Evolutionary conservation across 441 rosid species (phyloP).

Genomic region (Hura crepitans): DNA sequence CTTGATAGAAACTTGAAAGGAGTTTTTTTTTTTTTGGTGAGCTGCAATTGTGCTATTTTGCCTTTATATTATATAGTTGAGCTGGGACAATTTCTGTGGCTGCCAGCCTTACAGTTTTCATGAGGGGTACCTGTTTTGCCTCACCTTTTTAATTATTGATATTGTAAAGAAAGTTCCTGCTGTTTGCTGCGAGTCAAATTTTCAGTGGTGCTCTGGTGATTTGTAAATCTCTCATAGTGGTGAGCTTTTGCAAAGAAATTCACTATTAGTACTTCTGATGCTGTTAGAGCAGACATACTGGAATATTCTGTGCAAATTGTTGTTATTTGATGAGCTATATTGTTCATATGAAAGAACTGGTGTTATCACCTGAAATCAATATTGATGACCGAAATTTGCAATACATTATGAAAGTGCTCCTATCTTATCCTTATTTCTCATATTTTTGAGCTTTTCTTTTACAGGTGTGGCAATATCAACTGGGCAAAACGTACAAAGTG

Average conservation of each 20-base stretch:
- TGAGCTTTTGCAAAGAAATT: neutral
- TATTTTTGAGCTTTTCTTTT: constrained; percentile 1
- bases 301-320: neutral
- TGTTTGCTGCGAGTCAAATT: too few species aligned
- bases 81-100: neutral
- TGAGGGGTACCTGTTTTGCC: too few species aligned
- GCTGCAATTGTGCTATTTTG: neutral
- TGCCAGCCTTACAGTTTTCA: neutral
- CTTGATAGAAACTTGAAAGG: neutral
- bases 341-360: neutral
- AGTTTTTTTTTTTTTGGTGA: too few species aligned
- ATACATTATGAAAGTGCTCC: neutral
- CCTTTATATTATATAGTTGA: neutral
- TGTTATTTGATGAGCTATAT: neutral
- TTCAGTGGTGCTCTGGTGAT: too few species aligned
- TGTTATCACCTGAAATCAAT: neutral
- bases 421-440: neutral
- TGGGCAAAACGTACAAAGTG: constrained; percentile 96
- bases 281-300: neutral
- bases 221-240: too few species aligned
- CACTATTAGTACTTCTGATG: too few species aligned
- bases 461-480: constrained; percentile 93
- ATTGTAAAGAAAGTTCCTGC: too few species aligned
- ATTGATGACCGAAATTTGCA: neutral
- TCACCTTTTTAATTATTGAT: too few species aligned